These are phyloP conservation scores for Paecilomyces formosus DNA, from an alignment of 2,329 filamentous ascomycete genomes.

Conservation along the genomic window DNA sequence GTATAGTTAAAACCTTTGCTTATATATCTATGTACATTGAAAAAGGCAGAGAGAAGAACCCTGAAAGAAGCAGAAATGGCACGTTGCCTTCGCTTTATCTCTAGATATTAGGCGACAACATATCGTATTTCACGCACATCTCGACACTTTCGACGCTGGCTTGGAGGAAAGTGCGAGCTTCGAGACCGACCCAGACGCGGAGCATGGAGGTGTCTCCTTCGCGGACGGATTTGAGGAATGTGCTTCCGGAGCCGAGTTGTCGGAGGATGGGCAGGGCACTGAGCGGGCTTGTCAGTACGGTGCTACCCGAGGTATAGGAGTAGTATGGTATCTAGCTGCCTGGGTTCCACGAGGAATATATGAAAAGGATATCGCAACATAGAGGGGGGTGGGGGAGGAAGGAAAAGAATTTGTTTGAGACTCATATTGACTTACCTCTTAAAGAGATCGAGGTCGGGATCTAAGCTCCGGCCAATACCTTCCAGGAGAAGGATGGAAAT, in stretches of 20 bases:
- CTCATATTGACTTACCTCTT: conserved; percentile 47
- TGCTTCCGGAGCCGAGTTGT: conserved; percentile 63
- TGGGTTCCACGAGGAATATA: conserved; percentile 3
- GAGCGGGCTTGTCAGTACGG: not conserved
- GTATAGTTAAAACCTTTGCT: not conserved
- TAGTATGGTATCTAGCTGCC: not conserved
- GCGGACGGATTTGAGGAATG: conserved; percentile 53
- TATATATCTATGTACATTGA: not conserved
- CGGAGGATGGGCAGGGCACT: conserved; percentile 81
- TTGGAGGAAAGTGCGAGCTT: conserved; percentile 81
- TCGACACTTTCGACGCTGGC: conserved; percentile 86
- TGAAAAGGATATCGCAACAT: conserved; percentile 3
- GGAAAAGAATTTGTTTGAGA: too few relatives aligned
- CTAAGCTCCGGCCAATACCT: conserved; percentile 80
- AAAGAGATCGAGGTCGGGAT: conserved; percentile 82
- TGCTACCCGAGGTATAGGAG: conserved; percentile 20
- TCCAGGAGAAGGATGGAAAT: conserved; percentile 89
- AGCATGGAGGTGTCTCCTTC: conserved; percentile 76
- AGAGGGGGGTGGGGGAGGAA: too few relatives aligned
- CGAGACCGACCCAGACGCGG: conserved; percentile 83
- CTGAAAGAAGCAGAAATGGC: too few relatives aligned
- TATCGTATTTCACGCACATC: conserved; percentile 82
- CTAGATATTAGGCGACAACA: conserved; percentile 78
- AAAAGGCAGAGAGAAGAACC: not conserved
- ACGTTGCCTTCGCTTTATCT: not conserved